phyloP scores from a whole-genome alignment of 768 basidiomycete species.

The Tulasnella calospora region DNA sequence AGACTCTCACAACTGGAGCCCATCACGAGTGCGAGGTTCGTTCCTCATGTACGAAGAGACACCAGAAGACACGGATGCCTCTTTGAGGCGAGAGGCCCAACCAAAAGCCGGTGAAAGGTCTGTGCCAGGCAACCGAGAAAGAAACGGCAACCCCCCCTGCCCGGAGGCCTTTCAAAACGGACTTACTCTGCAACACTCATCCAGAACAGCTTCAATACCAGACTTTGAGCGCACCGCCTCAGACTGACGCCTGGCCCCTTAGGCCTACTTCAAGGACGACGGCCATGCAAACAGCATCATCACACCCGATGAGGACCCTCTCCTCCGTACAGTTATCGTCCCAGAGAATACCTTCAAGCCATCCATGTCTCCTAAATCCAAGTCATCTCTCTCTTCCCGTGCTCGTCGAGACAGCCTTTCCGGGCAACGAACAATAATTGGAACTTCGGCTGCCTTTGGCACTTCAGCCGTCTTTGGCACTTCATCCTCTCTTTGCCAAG shows the following conservation, averaged over 20 bases:
- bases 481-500: no score
- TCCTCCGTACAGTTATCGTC: slow-evolving; percentile 21
- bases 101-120: slow-evolving; percentile 22
- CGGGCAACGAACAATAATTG: no score
- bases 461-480: no score
- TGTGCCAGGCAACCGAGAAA: slow-evolving; percentile 21
- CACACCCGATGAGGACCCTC: slow-evolving; percentile 10
- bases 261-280: slow-evolving; percentile 27
- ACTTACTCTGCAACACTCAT: slow-evolving; percentile 26
- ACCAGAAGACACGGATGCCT: slow-evolving; percentile 23
- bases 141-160: slow-evolving; percentile 25
- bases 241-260: background rate
- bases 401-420: slow-evolving; percentile 16
- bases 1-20: slow-evolving; percentile 20
- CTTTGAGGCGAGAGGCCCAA: slow-evolving; percentile 7
- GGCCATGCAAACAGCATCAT: background rate
- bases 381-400: slow-evolving; percentile 4
- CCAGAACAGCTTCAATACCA: slow-evolving; percentile 17
- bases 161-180: slow-evolving; percentile 24
- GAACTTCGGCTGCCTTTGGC: no score
- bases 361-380: slow-evolving; percentile 22
- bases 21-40: slow-evolving; percentile 17
- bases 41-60: slow-evolving; percentile 27
- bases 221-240: background rate
- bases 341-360: slow-evolving; percentile 21